Percentiles rank a stretch among this genome's conserved stretches.
Evolutionary conservation across 345 rosid genomes (phyloP).

Genomic region (Microthlaspi erraticum): DNA sequence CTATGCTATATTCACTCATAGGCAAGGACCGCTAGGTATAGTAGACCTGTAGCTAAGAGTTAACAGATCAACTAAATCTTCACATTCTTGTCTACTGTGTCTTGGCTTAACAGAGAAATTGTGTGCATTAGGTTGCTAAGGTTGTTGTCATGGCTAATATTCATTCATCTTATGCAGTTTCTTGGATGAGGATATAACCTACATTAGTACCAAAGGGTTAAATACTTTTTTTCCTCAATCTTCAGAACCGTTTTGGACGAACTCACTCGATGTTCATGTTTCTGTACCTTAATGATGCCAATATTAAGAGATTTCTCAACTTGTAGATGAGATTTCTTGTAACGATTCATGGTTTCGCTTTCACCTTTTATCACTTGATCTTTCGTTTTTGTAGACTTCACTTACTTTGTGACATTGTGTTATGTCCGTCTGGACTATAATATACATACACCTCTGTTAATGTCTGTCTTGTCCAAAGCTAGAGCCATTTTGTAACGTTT

Average conservation of each 20-base stretch:
- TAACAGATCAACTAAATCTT: not conserved
- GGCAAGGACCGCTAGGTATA: not conserved
- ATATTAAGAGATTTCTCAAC: not conserved
- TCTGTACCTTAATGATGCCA: not conserved
- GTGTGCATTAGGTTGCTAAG: conserved; percentile 21
- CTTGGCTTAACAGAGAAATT: not conserved
- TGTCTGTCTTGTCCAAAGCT: conserved; percentile 3
- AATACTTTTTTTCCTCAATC: not conserved
- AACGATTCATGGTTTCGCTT: conserved; percentile 1
- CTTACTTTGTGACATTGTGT: conserved; percentile 7
- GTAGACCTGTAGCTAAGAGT: conserved; percentile 10
- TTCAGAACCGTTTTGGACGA: not conserved
- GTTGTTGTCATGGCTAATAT: not conserved
- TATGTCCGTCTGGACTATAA: not conserved
- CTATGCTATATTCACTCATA: not conserved
- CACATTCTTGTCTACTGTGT: conserved; percentile 17
- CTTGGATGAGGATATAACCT: not conserved
- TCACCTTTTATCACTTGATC: not conserved
- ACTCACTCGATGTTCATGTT: not conserved
- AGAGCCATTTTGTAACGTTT: not conserved
- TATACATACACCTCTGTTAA: not conserved
- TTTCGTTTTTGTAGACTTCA: not conserved
- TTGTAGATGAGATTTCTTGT: conserved; percentile 1
- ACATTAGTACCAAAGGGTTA: not conserved
- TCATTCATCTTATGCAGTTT: conserved; percentile 17